These are phyloP conservation scores for Podospora fimiseda DNA, from an alignment of 495 filamentous ascomycete genomes.

Conservation along the genomic window DNA sequence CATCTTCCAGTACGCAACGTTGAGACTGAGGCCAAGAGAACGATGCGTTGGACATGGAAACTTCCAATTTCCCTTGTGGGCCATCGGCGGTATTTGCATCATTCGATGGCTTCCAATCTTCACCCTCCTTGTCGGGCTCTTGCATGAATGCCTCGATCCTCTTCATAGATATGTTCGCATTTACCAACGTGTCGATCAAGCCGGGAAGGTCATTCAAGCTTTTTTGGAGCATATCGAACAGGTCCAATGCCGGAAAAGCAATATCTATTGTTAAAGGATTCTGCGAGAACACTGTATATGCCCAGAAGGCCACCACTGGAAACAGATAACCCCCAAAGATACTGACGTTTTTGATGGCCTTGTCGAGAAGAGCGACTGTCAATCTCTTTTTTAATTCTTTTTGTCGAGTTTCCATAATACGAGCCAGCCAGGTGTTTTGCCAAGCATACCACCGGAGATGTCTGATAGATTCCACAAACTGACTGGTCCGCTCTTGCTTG, in stretches of 20 bases:
- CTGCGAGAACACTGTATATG: conserved; percentile 63
- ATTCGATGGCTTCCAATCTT: conserved; percentile 25
- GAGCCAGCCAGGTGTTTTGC: conserved; percentile 70
- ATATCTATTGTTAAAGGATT: conserved; percentile 63
- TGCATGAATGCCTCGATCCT: conserved; percentile 78
- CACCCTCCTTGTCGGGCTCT: conserved; percentile 65
- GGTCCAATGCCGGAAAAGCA: conserved; percentile 73
- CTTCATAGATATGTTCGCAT: conserved; percentile 67
- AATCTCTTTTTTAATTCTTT: conserved; percentile 61
- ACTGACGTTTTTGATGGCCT: conserved; percentile 56
- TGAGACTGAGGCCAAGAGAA: conserved; percentile 70
- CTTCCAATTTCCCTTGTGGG: conserved; percentile 21
- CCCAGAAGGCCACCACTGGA: conserved; percentile 70
- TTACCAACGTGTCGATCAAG: conserved; percentile 64
- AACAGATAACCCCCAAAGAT: conserved; percentile 61
- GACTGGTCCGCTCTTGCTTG: conserved; percentile 66
- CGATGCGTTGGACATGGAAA: conserved; percentile 55
- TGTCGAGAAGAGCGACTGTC: conserved; percentile 54
- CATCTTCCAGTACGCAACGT: conserved; percentile 54
- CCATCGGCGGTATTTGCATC: conserved; percentile 5
- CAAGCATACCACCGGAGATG: conserved; percentile 84
- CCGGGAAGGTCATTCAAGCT: conserved; percentile 64
- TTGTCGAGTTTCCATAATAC: conserved; percentile 64
- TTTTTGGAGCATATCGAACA: conserved; percentile 66
- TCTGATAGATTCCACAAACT: conserved; percentile 79